phyloP scores from a whole-genome alignment of 257 asterid species.

The Galeopsis tetrahit region DNA sequence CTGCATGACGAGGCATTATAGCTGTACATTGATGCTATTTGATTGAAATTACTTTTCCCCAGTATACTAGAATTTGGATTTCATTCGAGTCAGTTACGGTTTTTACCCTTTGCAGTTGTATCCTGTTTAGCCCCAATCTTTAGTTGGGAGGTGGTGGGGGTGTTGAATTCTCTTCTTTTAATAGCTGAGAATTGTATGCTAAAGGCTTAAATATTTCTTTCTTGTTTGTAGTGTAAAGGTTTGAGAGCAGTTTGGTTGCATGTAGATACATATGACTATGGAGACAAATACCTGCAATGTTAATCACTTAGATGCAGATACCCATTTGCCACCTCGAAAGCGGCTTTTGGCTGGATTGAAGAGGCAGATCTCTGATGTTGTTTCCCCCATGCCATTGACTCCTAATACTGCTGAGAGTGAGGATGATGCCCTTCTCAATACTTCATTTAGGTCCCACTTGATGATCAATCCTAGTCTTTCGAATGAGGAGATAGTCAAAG shows the following conservation, averaged over 20 bases:
- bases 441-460: slow-evolving; percentile 54
- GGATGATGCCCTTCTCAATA: slow-evolving; percentile 46
- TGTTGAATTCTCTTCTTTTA: slow-evolving; percentile 11
- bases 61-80: slow-evolving; percentile 16
- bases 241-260: slow-evolving; percentile 38
- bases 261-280: slow-evolving; percentile 62
- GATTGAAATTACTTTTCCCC: slow-evolving; percentile 8
- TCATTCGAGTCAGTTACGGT: slow-evolving; percentile 8
- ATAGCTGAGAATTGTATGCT: slow-evolving; percentile 35
- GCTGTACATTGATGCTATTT: slow-evolving; percentile 36
- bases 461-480: slow-evolving; percentile 56
- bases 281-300: slow-evolving; percentile 63
- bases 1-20: slow-evolving; percentile 37
- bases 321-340: slow-evolving; percentile 94
- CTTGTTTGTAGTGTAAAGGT: slow-evolving; percentile 45
- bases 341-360: slow-evolving; percentile 91
- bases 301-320: slow-evolving; percentile 78
- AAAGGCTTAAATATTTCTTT: slow-evolving; percentile 34
- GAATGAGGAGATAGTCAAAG: slow-evolving; percentile 71
- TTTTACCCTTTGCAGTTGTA: background rate
- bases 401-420: slow-evolving; percentile 43
- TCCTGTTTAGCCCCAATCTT: slow-evolving; percentile 18
- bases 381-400: slow-evolving; percentile 50
- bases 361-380: slow-evolving; percentile 78
- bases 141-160: background rate